Evolutionary conservation across 495 filamentous ascomycete species (phyloP), one percentile per base, ranked within the genome.

Genomic region (Halenospora varia): DNA sequence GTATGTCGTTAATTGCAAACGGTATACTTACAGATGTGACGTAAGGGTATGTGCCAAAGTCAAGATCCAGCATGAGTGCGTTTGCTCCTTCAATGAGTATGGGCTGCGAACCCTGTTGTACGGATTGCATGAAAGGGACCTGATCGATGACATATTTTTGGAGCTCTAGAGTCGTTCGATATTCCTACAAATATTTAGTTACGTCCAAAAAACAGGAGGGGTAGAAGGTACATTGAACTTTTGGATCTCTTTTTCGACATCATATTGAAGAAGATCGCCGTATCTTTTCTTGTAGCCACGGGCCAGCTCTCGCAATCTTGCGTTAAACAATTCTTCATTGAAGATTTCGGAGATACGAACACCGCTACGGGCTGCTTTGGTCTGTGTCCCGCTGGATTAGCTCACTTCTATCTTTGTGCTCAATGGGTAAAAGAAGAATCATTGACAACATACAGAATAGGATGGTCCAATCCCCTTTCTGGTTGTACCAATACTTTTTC

Each of bases 51-150:
- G 85, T 92, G 66, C 88, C 88, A 69, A 82, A 83, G 29, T 88
- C 85, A 46, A 89, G 75, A 70, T 89, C 86, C 29, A 90, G 77
- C 82, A 89, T 88, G 50, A 92, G 73, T n/a, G 90, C 89, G 62
- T 96, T 90, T n/a, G 88, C 87, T 55, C 90, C 90, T 72, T 97
- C 92, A 39, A 96, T 82, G 8, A 96, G 76, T 59, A 92, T 87
- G 57, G 80, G 80, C 51, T 77, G 75, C 18, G 86, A 81, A 62
- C 79, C 69, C 53, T 82, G 74, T 60, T 85, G 78, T 15, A 79
- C 81, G 4, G 70, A 66, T 42, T 72, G 66, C 56, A 90, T 74
- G 59, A 85, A 79, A 40, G 77, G 70, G 20, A 88, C 72, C 18
- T 81, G 80, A 66, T 96, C 90, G 59, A 92, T 77, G 55, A 88